Base-by-base conservation (phyloP, 192 early-diverging fungal genomes). In the Coemansia sp. region DNA sequence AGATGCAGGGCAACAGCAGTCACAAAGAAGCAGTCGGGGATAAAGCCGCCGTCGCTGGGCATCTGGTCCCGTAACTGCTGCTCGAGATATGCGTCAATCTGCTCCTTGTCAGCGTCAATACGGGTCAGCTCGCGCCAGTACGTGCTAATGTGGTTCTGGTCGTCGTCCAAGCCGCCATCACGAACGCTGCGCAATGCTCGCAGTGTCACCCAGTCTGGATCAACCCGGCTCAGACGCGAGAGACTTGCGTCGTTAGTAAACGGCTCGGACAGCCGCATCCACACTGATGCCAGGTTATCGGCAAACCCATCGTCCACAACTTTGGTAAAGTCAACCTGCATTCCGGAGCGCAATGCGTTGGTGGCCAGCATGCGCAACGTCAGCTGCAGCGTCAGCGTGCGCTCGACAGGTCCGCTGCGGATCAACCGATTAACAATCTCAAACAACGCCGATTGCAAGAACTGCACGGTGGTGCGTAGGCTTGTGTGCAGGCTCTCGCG, bases 241-340 rank as follows among this genome's bases (percentile, higher is more conserved):
- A 88, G 88, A 8, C 61, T 63, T n/a, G 82, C 54, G 72, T 95
- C 93, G 63, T 63, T 62, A 72, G 93, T 83, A 56, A 98, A 89
- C 1, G 97, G 97, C 21, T 97, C 93, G 32, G 87, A 85, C 29
- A 97, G 83, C 7, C 66, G 70, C 29, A 94, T 82, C 62, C 88
- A 75, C 5, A 88, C 81, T 23, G 78, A 79, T 2, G 86, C 75
- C 22, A 95, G 67, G 60, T 93, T 95, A 58, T 87, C 86, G 59
- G 96, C 80, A 73, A 96, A 93, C 17, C 95, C 95, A 71, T 95
- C 90, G 29, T 90, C 84, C 2, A 92, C 90, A 0, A 94, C 89
- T 12, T 83, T 84, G 2, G 79, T 56, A 38, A 70, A 75, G 59
- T 97, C 90, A 4, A 94, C 90, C 70, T 95, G 89, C 85, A 93